Evolutionary conservation across 495 filamentous ascomycete species (phyloP), one percentile per base, ranked within the genome.

Genomic region (Hypoxylon intermedium): DNA sequence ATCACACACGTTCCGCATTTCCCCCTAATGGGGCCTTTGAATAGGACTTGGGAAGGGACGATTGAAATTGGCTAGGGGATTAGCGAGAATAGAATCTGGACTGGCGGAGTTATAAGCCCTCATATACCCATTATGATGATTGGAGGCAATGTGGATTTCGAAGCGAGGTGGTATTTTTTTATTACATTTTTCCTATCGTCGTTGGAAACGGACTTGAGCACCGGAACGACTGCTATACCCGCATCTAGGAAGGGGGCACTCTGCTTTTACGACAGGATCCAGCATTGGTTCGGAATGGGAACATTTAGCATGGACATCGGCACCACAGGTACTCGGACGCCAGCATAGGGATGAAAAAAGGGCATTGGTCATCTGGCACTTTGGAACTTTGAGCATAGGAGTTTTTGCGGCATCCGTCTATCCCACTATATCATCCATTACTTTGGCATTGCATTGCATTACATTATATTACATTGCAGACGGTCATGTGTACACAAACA

Each of bases 241-340:
- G 34, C 34, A 37, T 34, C 5, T 13, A 37, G 34, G 34, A 37
- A 15, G 34, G 34, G 5, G 34, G 34, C 6, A 13, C 15, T 37
- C 6, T 37, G 34, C 34, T 37, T 37, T 34, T 37, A 13, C 34
- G 15, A 19, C 38, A 20, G 38, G 38, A 20, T 41, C 12, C 3
- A n/a, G 36, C 13, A 16, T 16, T 15, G 36, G 3, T 4, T 18
- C 4, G 38, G 19, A 48, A 41, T 48, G 19, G 52, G 42, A 53
- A 42, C 60, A 63, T 53, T n/a, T n/a, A n/a, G n/a, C 34, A 37
- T 15, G 31, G 31, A 34, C n/a, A 37, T 15, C 12, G 11, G n/a
- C 11, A 11, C 2, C 9, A 34, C 24, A 26, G 24, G 24, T 4
- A 26, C 7, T 4, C 24, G 31, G 34, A 37, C 34, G 5, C n/a